Evolutionary conservation across 106 monocot species (phyloP).

Genomic region (Xerophyta viscosa): DNA sequence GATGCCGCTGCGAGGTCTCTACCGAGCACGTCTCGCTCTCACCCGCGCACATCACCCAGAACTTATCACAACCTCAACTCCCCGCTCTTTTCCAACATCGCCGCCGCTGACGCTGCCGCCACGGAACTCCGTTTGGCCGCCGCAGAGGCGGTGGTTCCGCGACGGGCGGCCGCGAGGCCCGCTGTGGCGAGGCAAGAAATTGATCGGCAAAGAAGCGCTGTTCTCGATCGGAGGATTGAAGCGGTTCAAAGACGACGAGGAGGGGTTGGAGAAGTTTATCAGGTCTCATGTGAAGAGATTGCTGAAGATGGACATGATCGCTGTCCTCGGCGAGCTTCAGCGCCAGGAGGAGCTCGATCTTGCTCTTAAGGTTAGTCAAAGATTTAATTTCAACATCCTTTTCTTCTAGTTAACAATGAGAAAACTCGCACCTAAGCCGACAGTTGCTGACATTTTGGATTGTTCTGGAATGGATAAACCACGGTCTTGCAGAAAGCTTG

Average conservation of each 20-base stretch:
- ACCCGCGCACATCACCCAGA: slow-evolving; percentile 1
- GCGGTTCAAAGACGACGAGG: slow-evolving; percentile 83
- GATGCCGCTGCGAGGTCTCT: slow-evolving; percentile 36
- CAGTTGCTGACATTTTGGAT: no score
- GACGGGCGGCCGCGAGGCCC: slow-evolving; percentile 90
- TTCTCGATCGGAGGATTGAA: slow-evolving; percentile 80
- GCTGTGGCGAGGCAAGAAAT: slow-evolving; percentile 93
- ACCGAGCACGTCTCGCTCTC: slow-evolving; percentile 4
- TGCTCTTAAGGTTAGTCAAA: slow-evolving; percentile 83
- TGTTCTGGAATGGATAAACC: no score
- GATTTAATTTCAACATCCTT: slow-evolving; percentile 1
- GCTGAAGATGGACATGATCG: slow-evolving; percentile 85
- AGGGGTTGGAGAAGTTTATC: slow-evolving; percentile 66
- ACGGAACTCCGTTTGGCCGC: not conserved
- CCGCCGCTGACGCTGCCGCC: not conserved
- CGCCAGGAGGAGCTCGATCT: slow-evolving; percentile 76
- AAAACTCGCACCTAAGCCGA: not conserved
- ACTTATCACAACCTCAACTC: not conserved
- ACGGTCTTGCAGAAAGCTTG: no score
- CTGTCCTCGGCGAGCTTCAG: slow-evolving; percentile 75
- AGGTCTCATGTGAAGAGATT: slow-evolving; percentile 68
- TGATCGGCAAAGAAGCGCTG: slow-evolving; percentile 88
- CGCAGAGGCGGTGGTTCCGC: slow-evolving; percentile 34
- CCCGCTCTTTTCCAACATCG: not conserved
- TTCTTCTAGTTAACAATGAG: not conserved